These are phyloP conservation scores for Plantago elongata DNA, from an alignment of 257 asterid species.

Conservation along the genomic window DNA sequence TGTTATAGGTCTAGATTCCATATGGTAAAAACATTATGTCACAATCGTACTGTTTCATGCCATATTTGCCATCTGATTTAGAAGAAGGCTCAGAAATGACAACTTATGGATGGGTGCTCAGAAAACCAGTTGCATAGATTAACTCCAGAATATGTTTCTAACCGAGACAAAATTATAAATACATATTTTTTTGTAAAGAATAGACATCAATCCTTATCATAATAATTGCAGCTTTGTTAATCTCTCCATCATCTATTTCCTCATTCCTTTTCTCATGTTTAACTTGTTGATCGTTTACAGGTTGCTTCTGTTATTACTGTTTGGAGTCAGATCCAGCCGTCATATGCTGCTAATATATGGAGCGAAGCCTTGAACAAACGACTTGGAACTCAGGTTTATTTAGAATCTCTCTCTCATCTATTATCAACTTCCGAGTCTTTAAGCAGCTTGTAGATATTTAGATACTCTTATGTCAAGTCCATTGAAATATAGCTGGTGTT, in stretches of 20 bases:
- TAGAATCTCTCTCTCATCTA: background rate
- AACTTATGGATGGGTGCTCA: too few relatives aligned
- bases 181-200: too few relatives aligned
- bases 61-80: too few relatives aligned
- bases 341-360: conserved; percentile 87
- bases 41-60: too few relatives aligned
- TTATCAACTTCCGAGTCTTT: background rate
- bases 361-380: conserved; percentile 91
- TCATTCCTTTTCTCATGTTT: conserved; percentile 9
- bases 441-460: background rate
- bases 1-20: too few relatives aligned
- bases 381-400: conserved; percentile 79
- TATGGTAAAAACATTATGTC: too few relatives aligned
- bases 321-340: conserved; percentile 80
- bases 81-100: too few relatives aligned
- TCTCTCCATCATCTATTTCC: conserved; percentile 1
- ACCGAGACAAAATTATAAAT: too few relatives aligned
- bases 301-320: conserved; percentile 92
- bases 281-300: conserved; percentile 33
- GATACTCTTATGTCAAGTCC: background rate
- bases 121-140: too few relatives aligned
- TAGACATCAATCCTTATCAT: too few relatives aligned
- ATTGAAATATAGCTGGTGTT: background rate
- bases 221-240: conserved; percentile 11
- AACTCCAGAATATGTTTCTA: too few relatives aligned